Percentiles rank a stretch among this genome's conserved stretches.
phyloP scores from a whole-genome alignment of 2,329 filamentous ascomycete species.

The Colletotrichum tropicicola region DNA sequence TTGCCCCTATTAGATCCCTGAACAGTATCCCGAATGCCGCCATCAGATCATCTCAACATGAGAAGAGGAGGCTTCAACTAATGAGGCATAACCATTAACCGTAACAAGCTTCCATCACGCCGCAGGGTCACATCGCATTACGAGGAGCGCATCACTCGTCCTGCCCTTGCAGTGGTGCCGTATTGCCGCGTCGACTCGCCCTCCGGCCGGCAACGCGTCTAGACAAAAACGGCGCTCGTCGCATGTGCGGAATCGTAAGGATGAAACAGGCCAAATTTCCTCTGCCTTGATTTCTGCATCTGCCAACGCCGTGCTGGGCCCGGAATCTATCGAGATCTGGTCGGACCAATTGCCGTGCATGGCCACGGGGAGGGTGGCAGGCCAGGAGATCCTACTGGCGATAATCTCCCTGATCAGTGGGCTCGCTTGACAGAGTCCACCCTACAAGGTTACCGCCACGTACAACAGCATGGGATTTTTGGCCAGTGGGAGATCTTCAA shows the following conservation, averaged over 20 bases:
- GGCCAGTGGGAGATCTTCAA: neutral
- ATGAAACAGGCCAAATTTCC: slow-evolving; percentile 21
- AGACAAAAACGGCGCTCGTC: neutral
- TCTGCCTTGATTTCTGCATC: slow-evolving; percentile 27
- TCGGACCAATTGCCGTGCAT: slow-evolving; percentile 14
- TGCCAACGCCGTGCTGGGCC: neutral
- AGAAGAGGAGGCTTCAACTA: neutral
- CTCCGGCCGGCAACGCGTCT: neutral
- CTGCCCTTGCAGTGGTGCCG: neutral
- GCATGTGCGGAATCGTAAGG: neutral
- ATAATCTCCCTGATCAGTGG: slow-evolving; percentile 8
- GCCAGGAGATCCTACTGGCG: neutral
- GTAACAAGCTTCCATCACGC: neutral
- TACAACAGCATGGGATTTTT: neutral
- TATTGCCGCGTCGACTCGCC: slow-evolving; percentile 2
- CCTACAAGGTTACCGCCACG: slow-evolving; percentile 1
- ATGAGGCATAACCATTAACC: neutral
- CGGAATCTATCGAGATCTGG: slow-evolving; percentile 7
- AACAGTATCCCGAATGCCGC: neutral
- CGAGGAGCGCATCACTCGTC: neutral
- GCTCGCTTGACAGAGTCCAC: neutral
- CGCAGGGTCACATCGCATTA: slow-evolving; percentile 8
- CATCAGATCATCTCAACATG: slow-evolving; percentile 6
- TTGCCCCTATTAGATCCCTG: no score
- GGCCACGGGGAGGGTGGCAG: neutral